A percentile compares a stretch with the other conserved stretches of the same genome.
These are phyloP conservation scores for Tetrahymena elliotti DNA, from an alignment of 73 alveolate species.

Conservation along the genomic window DNA sequence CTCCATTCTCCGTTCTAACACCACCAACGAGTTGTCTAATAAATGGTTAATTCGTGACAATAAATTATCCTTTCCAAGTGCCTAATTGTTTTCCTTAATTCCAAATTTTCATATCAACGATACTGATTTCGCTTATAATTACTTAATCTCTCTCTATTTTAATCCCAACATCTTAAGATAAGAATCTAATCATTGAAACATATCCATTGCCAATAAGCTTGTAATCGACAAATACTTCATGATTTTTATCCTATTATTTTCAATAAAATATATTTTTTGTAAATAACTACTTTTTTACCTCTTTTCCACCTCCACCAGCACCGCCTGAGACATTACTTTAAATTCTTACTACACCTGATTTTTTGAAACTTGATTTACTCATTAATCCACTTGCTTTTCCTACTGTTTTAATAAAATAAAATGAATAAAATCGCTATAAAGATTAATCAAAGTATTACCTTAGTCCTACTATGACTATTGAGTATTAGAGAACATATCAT, in stretches of 20 bases:
- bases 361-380: not conserved
- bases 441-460: not conserved
- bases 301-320: not conserved
- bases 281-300: not conserved
- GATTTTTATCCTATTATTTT: not conserved
- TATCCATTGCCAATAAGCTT: not conserved
- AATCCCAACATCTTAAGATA: not conserved
- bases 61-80: not conserved
- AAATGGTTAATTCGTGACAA: not conserved
- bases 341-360: not conserved
- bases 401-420: not conserved
- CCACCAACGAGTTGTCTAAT: not conserved
- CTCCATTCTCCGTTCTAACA: not conserved
- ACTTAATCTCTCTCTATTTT: not conserved
- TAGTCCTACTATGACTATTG: not conserved
- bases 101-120: not conserved
- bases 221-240: not conserved
- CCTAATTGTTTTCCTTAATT: not conserved
- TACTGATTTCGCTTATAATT: not conserved
- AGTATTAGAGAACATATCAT: not conserved
- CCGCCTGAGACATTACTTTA: not conserved
- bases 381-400: not conserved
- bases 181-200: not conserved
- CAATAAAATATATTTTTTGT: not conserved
- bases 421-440: too few relatives aligned